These are phyloP conservation scores for Exsudoporus frostii DNA, from an alignment of 768 basidiomycete genomes.

Conservation along the genomic window DNA sequence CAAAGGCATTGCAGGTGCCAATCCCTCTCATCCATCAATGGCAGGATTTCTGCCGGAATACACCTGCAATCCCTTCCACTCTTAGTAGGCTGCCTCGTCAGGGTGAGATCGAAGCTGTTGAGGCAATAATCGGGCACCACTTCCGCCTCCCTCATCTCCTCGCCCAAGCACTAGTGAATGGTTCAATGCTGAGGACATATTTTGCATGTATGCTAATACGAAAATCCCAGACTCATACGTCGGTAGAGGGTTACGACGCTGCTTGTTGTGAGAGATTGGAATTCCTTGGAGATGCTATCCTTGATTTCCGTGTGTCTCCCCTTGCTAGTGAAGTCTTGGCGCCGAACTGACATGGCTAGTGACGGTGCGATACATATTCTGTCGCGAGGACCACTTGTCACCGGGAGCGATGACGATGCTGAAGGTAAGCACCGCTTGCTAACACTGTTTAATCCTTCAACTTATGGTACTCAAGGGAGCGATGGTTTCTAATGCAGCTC, in stretches of 20 bases:
- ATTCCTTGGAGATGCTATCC: constrained; percentile 82
- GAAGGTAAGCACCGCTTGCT: constrained; percentile 46
- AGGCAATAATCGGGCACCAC: constrained; percentile 59
- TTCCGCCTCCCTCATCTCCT: constrained; percentile 64
- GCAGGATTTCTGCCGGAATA: constrained; percentile 62
- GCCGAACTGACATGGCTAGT: constrained; percentile 41
- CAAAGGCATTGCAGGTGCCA: constrained; percentile 63
- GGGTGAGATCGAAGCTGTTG: constrained; percentile 53
- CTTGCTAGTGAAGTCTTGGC: neutral
- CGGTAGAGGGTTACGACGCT: constrained; percentile 51
- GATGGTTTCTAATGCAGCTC: constrained; percentile 80
- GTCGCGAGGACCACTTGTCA: constrained; percentile 57
- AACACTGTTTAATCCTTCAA: neutral
- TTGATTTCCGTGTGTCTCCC: constrained; percentile 67
- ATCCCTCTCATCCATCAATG: constrained; percentile 63
- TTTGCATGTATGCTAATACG: constrained; percentile 7
- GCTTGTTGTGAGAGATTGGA: constrained; percentile 74
- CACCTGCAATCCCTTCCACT: constrained; percentile 41
- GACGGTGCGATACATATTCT: constrained; percentile 68
- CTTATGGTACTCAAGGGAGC: constrained; percentile 50
- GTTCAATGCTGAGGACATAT: neutral
- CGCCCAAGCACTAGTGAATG: constrained; percentile 66
- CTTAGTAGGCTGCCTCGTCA: constrained; percentile 44
- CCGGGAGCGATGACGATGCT: constrained; percentile 78
- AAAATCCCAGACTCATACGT: constrained; percentile 61